A percentile compares a stretch with the other conserved stretches of the same genome.
These are phyloP conservation scores for Cicer bijugum DNA, from an alignment of 306 rosid genomes.

Conservation along the genomic window DNA sequence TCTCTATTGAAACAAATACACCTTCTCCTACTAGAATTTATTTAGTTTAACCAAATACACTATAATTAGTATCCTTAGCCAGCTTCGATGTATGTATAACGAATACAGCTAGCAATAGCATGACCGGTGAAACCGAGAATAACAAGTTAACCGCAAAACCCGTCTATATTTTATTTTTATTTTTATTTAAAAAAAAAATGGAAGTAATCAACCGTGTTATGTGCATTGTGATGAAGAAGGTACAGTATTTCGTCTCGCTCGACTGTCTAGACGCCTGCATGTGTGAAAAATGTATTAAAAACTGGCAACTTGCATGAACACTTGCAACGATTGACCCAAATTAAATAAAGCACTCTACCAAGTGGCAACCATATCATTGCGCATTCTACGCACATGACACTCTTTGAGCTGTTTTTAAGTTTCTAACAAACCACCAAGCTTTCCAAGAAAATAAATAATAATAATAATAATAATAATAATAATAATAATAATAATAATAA, in stretches of 20 bases:
- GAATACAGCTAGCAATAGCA: not conserved
- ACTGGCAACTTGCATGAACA: conserved; percentile 38
- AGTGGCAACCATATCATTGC: conserved; percentile 26
- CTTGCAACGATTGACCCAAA: not conserved
- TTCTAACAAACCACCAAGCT: not conserved
- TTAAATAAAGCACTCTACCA: not conserved
- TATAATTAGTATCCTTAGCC: too few species aligned
- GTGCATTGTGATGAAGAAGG: not conserved
- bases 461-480: too few species aligned
- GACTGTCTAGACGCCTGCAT: conserved; percentile 36
- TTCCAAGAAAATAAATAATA: too few species aligned
- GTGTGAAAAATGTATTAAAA: conserved; percentile 34
- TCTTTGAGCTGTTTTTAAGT: not conserved
- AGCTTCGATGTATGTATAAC: not conserved
- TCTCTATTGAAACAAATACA: too few species aligned
- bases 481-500: too few species aligned
- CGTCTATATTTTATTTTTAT: not conserved
- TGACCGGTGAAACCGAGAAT: conserved; percentile 37
- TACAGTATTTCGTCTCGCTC: not conserved
- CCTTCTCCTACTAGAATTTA: too few species aligned
- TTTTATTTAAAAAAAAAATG: not conserved
- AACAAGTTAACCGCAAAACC: conserved; percentile 34
- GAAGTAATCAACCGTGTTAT: not conserved
- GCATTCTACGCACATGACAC: not conserved
- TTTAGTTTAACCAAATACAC: too few species aligned